Evolutionary conservation across 257 asterid genomes (phyloP).

Genomic region (Pogostemon cablin): DNA sequence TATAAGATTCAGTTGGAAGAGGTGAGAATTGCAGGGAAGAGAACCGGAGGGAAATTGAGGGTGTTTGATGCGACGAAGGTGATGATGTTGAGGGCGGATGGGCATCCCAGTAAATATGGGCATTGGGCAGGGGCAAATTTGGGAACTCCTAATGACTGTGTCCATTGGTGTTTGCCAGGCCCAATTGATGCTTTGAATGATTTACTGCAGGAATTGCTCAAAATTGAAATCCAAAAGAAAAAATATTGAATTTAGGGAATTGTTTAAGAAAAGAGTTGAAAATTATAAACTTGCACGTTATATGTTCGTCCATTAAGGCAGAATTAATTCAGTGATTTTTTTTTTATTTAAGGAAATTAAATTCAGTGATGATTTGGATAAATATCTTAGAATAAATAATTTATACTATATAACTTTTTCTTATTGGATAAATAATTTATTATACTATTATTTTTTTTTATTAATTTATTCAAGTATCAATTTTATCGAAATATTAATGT

Average conservation of each 20-base stretch:
- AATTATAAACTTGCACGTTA: background rate
- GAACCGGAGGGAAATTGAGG: conserved; percentile 42
- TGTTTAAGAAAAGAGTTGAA: no score
- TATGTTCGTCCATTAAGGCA: no score
- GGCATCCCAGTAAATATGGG: conserved; percentile 72
- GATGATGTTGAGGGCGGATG: conserved; percentile 61
- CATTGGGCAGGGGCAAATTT: conserved; percentile 46
- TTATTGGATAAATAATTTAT: no score
- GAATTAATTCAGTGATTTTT: no score
- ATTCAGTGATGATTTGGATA: no score
- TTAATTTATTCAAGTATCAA: no score
- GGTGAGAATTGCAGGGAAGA: conserved; percentile 42
- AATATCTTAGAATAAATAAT: no score
- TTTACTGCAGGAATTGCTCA: conserved; percentile 51
- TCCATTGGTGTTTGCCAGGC: conserved; percentile 75
- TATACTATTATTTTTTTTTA: no score
- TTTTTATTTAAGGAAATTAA: no score
- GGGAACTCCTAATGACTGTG: conserved; percentile 51
- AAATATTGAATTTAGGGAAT: no score
- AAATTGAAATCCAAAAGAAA: conserved; percentile 30
- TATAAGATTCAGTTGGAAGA: conserved; percentile 52
- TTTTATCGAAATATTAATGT: no score
- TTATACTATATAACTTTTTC: no score
- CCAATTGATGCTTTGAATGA: conserved; percentile 65
- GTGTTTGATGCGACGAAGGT: conserved; percentile 59